Base-by-base conservation (phyloP, 2,329 filamentous ascomycete species). In the Thelonectria rubi region DNA sequence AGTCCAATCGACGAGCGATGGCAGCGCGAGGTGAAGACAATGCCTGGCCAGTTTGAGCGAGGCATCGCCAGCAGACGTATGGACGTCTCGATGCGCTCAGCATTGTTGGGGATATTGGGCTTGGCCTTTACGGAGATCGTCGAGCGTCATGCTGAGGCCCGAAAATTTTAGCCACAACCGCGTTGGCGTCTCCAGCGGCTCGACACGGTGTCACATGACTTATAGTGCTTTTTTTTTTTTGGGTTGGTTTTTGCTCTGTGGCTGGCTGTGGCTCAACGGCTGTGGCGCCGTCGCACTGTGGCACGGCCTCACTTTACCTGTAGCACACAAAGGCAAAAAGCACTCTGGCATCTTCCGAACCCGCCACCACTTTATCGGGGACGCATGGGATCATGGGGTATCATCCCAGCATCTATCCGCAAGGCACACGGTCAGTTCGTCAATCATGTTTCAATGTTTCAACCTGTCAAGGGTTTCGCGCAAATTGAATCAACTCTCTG, bases 51-150 rank as follows among this genome's bases (percentile, higher is more conserved):
- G 53, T 40, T n/a, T 69, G 67, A 3, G 66, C 55, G 34, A 76
- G 58, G 55, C 75, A 80, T 58, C 67, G 72, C 70, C 74, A 72
- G 59, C 77, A 78, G 26, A 77, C 64, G 55, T 73, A 75, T n/a
- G 71, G 70, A 21, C 63, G 68, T 49, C 66, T 65, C 45, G 75
- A 65, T 24, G 63, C 67, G 53, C 69, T 70, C 55, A 79, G 64
- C 73, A 77, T 80, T 24, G 21, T 55, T 65, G 60, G 52, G 20
- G 24, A 55, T 20, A 37, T 48, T 34, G 34, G 12, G 37, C n/a
- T 50, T 24, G 15, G 34, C 14, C 10, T 51, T 43, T 58, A 20
- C 32, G 55, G 5, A 45, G 12, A 17, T 39, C 20, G 12, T 57
- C 17, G 39, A 55, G 32, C 54, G 12, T 43, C 34, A 24, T 39